Base-by-base conservation (phyloP, 805 yeast species). In the Sugiyamaella boreocaroliniensis region DNA sequence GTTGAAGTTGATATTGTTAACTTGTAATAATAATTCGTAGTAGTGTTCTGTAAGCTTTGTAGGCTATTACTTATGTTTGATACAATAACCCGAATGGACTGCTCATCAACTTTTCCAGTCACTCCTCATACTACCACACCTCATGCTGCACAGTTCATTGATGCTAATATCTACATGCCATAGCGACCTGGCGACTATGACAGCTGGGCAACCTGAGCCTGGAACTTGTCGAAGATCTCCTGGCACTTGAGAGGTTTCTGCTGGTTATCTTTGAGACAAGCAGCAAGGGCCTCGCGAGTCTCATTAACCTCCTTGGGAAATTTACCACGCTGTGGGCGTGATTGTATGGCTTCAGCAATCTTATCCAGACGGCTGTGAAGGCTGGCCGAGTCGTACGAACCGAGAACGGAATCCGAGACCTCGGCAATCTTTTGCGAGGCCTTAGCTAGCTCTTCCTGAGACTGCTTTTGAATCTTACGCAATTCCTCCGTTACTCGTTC, bases 401-500 rank as follows among this genome's bases (percentile, higher is more conserved):
- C 58, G 15, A 46, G 59, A 16, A 55, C 58, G n/a, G 49, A 55
- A 14, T 58, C 58, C 18, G 55, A 20, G 26, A 48, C 34, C 10
- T 49, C 56, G 14, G 55, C 43, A 7, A 58, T 52, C 40, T 49
- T 49, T 37, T 49, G 47, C 19, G 46, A 26, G 32, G 64, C 61
- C 18, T 52, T 53, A 32, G 58, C 52, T 11, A 69, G 58, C 32
- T 57, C 58, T 16, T 57, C 59, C 45, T 61, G 57, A 29, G 68
- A 65, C 22, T 68, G 68, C 19, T 51, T 51, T 50, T 62, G 63
- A 19, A 66, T 59, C 53, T 64, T 61, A 29, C 58, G 56, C 37
- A 71, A 64, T 47, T 68, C 66, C 54, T 61, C 61, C 11, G 68
- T 53, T 8, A 71, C 71, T 50, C 57, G 56, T 14, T 67, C 68